These are phyloP conservation scores for Coemansia sp. DNA, from an alignment of 192 early-diverging fungal species.

Conservation along the genomic window DNA sequence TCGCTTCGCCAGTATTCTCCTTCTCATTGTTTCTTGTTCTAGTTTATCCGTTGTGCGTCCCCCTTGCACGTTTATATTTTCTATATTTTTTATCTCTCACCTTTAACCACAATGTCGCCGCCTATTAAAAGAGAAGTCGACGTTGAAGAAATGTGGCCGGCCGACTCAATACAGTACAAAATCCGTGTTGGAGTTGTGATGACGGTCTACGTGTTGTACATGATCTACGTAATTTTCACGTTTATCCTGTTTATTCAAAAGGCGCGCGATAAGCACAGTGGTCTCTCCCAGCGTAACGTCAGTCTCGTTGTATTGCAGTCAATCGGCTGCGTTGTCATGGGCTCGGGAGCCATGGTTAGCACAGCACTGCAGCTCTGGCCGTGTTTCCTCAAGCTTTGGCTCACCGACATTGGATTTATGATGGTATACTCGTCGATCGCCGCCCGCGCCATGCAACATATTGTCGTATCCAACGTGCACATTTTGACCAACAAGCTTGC, in stretches of 20 bases:
- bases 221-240: conserved; percentile 30
- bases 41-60: background rate
- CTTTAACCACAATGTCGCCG: background rate
- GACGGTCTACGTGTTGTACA: conserved; percentile 21
- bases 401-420: conserved; percentile 26
- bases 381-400: conserved; percentile 45
- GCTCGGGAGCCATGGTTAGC: conserved; percentile 22
- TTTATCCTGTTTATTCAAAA: conserved; percentile 39
- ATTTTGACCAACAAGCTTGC: conserved; percentile 36
- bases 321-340: conserved; percentile 23
- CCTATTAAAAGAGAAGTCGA: background rate
- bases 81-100: background rate
- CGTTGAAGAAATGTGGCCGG: conserved; percentile 14
- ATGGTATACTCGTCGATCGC: conserved; percentile 27
- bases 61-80: conserved; percentile 1
- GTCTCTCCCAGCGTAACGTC: conserved; percentile 32
- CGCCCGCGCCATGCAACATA: conserved; percentile 33
- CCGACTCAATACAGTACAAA: conserved; percentile 23
- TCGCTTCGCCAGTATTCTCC: background rate
- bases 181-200: conserved; percentile 29
- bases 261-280: conserved; percentile 46
- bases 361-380: conserved; percentile 38
- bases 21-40: background rate
- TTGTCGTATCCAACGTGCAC: conserved; percentile 42
- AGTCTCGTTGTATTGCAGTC: conserved; percentile 25